Conservation (phyloP, 352 stramenopile genomes). For the Phytophthora vignae region DNA sequence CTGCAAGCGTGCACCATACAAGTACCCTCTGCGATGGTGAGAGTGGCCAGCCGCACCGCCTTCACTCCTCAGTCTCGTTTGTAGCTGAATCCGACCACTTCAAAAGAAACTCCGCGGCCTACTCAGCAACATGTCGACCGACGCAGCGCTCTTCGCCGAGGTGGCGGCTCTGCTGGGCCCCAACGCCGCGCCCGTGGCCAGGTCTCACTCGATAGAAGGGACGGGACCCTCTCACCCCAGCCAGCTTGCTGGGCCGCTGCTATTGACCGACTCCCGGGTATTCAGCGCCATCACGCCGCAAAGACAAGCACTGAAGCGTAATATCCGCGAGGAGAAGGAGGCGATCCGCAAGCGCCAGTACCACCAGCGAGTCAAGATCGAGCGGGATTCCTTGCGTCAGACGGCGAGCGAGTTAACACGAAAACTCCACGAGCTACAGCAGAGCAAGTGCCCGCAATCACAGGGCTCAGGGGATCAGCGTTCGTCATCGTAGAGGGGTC, state of each 20-base stretch:
- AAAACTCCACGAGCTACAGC: neutral
- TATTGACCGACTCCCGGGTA: neutral
- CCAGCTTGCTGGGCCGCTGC: neutral
- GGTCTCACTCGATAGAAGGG: neutral
- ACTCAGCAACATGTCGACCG: neutral
- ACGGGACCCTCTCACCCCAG: neutral
- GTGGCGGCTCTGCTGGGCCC: neutral
- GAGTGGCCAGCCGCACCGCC: neutral
- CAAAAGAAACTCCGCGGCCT: neutral
- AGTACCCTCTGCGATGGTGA: slow-evolving; percentile 1
- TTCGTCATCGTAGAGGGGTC: neutral
- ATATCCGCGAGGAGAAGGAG: slow-evolving; percentile 21
- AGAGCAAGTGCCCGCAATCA: neutral
- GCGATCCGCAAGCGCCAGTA: slow-evolving; percentile 24
- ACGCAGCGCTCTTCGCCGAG: neutral
- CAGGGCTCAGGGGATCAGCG: neutral
- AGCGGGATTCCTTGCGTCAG: slow-evolving; percentile 17
- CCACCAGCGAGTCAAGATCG: slow-evolving; percentile 16
- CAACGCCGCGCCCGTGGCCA: neutral
- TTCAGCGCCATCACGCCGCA: neutral
- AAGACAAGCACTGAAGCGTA: neutral
- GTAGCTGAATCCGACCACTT: neutral
- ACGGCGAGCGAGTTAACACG: neutral
- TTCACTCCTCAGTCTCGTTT: neutral
- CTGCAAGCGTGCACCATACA: neutral